Conservation (phyloP, 495 filamentous ascomycete species). For the Lepraria neglecta region DNA sequence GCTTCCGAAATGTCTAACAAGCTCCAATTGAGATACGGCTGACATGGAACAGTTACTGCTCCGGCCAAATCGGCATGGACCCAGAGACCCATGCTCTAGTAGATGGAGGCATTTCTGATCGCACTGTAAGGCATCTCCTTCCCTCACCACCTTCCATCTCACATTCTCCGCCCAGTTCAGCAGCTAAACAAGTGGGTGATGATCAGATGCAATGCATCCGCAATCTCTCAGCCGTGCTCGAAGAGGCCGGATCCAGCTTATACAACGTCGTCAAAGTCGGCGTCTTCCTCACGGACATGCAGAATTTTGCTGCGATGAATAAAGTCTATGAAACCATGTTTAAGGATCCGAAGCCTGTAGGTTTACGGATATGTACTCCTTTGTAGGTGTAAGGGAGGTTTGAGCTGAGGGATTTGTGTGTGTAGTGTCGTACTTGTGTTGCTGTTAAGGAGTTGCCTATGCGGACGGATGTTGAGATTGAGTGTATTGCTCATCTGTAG, state of each 20-base stretch:
- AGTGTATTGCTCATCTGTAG: slow-evolving; percentile 54
- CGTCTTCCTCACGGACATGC: slow-evolving; percentile 64
- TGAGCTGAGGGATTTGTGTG: neutral
- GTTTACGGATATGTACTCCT: slow-evolving; percentile 2
- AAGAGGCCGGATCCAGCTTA: slow-evolving; percentile 55
- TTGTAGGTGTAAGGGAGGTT: neutral
- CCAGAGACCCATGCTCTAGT: slow-evolving; percentile 44
- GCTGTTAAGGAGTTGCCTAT: slow-evolving; percentile 60
- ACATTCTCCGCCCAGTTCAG: neutral
- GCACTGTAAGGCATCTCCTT: slow-evolving; percentile 39
- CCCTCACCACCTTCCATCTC: neutral
- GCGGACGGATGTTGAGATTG: slow-evolving; percentile 65
- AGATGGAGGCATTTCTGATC: slow-evolving; percentile 48
- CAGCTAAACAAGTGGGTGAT: neutral
- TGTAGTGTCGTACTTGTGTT: slow-evolving; percentile 54
- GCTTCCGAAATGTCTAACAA: too few relatives aligned
- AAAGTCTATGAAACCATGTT: slow-evolving; percentile 53
- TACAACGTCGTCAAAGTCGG: slow-evolving; percentile 64
- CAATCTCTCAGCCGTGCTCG: slow-evolving; percentile 60
- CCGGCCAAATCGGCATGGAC: slow-evolving; percentile 45
- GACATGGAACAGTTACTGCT: slow-evolving; percentile 27
- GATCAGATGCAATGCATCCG: slow-evolving; percentile 46
- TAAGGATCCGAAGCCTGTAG: slow-evolving; percentile 50
- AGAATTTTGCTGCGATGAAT: slow-evolving; percentile 62
- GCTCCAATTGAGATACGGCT: too few relatives aligned